A percentile compares a stretch with the other conserved stretches of the same genome.
Evolutionary conservation across 305 asterid genomes (phyloP).

Genomic region (Euphrasia arctica): DNA sequence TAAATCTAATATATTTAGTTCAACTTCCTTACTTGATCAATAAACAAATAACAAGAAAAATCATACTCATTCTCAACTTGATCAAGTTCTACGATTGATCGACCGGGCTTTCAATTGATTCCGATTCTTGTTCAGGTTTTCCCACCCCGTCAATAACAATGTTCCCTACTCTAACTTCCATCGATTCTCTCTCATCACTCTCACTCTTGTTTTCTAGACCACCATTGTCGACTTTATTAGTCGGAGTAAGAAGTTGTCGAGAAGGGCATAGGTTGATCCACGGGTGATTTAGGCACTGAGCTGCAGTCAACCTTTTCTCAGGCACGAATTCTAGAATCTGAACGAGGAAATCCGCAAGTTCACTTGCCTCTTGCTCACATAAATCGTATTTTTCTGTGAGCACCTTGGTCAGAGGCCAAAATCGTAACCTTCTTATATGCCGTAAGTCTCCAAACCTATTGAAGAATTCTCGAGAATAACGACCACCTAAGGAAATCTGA

Average conservation of each 20-base stretch:
- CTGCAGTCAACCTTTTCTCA: conserved; percentile 94
- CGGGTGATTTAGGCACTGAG: conserved; percentile 80
- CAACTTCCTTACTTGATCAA: too few species aligned
- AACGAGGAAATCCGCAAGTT: conserved; percentile 68
- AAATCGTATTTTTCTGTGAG: conserved; percentile 63
- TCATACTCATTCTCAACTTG: too few species aligned
- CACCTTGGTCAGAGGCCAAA: conserved; percentile 70
- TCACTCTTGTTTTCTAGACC: conserved; percentile 42
- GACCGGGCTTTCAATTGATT: conserved; percentile 27
- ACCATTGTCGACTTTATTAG: conserved; percentile 35
- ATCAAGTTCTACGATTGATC: conserved; percentile 27
- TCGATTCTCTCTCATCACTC: conserved; percentile 77
- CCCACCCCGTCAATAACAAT: conserved; percentile 56
- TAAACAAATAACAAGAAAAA: too few species aligned
- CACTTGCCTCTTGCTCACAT: conserved; percentile 69
- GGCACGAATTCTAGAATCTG: conserved; percentile 87
- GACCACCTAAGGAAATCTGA: conserved; percentile 96
- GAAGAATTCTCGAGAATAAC: conserved; percentile 85
- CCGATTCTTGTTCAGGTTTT: too few species aligned
- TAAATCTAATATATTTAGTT: too few species aligned
- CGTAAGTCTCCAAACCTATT: conserved; percentile 87
- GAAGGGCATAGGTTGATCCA: conserved; percentile 57
- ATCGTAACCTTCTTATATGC: conserved; percentile 74
- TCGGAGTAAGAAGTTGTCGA: conserved; percentile 35
- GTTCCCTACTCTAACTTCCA: conserved; percentile 85